phyloP scores from a whole-genome alignment of 768 basidiomycete genomes.

The Dendrothele bispora region DNA sequence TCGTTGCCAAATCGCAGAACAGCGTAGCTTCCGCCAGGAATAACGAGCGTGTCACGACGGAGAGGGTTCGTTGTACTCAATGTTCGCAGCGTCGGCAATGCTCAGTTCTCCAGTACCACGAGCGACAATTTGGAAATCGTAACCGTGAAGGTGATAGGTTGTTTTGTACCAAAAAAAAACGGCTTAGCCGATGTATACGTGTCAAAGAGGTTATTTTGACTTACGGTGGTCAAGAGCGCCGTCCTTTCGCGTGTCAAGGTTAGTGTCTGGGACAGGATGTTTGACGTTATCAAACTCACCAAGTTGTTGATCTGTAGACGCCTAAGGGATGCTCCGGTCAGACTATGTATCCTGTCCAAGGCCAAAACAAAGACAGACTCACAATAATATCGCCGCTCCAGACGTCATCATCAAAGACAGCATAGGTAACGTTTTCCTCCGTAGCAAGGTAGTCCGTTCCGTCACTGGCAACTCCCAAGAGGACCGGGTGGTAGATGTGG shows the following conservation, averaged over 20 bases:
- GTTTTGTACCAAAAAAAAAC: too few species aligned
- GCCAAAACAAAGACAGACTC: not conserved
- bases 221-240: not conserved
- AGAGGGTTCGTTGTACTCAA: not conserved
- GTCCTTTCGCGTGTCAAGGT: not conserved
- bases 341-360: too few species aligned
- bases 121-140: not conserved
- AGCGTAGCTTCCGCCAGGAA: not conserved
- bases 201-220: not conserved
- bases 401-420: not conserved
- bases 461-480: not conserved
- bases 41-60: constrained; percentile 1
- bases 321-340: too few species aligned
- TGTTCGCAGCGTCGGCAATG: not conserved
- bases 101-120: not conserved
- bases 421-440: not conserved
- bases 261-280: not conserved
- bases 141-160: not conserved
- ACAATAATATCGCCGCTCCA: not conserved
- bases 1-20: not conserved
- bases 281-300: too few species aligned
- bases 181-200: too few species aligned
- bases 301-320: not conserved
- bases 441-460: not conserved
- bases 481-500: not conserved